Percentiles rank a stretch among this genome's conserved stretches.
phyloP scores from a whole-genome alignment of 768 basidiomycete genomes.

The Nidularia sp. region DNA sequence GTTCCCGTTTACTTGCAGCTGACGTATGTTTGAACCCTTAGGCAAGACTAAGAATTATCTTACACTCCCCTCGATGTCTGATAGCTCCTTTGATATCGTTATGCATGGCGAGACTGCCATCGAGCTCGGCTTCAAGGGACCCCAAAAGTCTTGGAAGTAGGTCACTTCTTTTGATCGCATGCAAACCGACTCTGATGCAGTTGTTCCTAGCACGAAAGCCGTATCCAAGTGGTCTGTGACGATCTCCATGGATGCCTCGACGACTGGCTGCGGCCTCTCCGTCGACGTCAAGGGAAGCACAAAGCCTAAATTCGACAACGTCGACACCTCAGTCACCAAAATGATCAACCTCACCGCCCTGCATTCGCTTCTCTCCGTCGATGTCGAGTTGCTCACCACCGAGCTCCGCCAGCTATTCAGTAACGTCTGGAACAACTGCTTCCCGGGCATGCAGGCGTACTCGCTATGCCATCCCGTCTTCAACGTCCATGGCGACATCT shows the following conservation, averaged over 20 bases:
- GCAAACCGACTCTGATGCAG: not conserved
- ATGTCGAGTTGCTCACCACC: not conserved
- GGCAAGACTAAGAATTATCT: conserved; percentile 3
- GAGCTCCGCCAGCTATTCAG: conserved; percentile 3
- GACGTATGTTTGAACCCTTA: not conserved
- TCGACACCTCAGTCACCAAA: not conserved
- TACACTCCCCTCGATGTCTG: not conserved
- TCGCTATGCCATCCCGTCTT: conserved; percentile 7
- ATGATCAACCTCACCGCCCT: conserved; percentile 1
- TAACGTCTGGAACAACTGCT: conserved; percentile 5
- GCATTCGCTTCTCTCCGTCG: not conserved
- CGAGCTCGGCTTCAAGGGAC: conserved; percentile 4
- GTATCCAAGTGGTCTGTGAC: not conserved
- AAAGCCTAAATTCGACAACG: not conserved
- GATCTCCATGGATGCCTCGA: not conserved
- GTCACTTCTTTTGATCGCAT: not conserved
- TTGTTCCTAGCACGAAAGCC: not conserved
- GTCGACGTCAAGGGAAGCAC: not conserved
- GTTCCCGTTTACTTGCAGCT: not conserved
- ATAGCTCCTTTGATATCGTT: conserved; percentile 1
- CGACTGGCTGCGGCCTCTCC: conserved; percentile 1
- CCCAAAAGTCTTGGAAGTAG: conserved; percentile 2
- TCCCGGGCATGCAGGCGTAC: conserved; percentile 3
- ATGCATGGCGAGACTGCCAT: conserved; percentile 2
- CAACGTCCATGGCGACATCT: conserved; percentile 4